Conservation (phyloP, 2,329 filamentous ascomycete species). For the Alternaria dauci region DNA sequence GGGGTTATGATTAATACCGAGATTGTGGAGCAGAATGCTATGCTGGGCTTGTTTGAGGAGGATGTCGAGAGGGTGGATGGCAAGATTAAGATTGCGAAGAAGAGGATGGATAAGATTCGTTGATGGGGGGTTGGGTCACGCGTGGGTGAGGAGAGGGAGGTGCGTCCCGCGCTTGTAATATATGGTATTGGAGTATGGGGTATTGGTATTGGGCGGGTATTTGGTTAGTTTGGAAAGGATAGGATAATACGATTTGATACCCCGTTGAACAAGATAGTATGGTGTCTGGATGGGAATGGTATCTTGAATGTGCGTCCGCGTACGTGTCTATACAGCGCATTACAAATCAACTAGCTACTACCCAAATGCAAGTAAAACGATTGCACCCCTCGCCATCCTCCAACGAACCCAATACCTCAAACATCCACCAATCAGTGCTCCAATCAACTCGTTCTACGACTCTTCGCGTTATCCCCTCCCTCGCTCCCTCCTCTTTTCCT, state of each 20-base stretch:
- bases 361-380: too few relatives aligned
- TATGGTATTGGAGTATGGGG: background rate
- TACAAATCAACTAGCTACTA: too few relatives aligned
- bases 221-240: background rate
- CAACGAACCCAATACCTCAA: too few relatives aligned
- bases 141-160: too few relatives aligned
- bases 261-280: background rate
- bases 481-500: too few relatives aligned
- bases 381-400: too few relatives aligned
- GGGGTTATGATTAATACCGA: slow-evolving; percentile 79
- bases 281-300: background rate
- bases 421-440: too few relatives aligned
- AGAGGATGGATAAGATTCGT: slow-evolving; percentile 70
- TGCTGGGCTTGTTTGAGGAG: slow-evolving; percentile 72
- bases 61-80: slow-evolving; percentile 71
- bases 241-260: slow-evolving; percentile 1
- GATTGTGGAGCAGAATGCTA: slow-evolving; percentile 74
- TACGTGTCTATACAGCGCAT: background rate
- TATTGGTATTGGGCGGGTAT: background rate
- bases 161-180: background rate
- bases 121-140: slow-evolving; percentile 11
- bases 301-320: background rate
- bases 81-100: slow-evolving; percentile 79
- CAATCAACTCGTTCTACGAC: too few relatives aligned
- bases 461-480: too few relatives aligned